Evolutionary conservation across 495 filamentous ascomycete species (phyloP).

Genomic region (Aspergillus incahuasiensis): DNA sequence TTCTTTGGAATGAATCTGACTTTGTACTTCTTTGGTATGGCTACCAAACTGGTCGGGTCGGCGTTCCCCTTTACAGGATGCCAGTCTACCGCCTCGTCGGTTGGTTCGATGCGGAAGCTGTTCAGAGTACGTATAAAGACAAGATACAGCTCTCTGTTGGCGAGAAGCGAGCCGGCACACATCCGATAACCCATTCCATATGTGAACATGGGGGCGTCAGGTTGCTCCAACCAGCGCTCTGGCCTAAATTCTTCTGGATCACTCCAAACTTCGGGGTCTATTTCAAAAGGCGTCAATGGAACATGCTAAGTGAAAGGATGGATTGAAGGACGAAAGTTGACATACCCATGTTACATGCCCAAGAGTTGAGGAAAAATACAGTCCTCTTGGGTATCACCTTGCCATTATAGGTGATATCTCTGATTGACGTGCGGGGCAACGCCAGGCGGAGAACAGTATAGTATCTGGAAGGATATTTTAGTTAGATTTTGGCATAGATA

Average conservation of each 20-base stretch:
- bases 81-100: conserved; percentile 42
- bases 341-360: conserved; percentile 60
- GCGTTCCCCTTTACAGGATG: conserved; percentile 52
- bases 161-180: conserved; percentile 60
- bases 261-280: conserved; percentile 53
- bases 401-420: conserved; percentile 55
- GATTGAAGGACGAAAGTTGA: neutral
- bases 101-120: conserved; percentile 52
- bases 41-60: conserved; percentile 55
- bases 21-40: conserved; percentile 51
- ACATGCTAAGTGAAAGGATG: neutral
- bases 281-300: neutral
- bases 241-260: conserved; percentile 57
- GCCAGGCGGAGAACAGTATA: conserved; percentile 59
- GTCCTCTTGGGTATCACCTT: conserved; percentile 53
- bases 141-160: conserved; percentile 62
- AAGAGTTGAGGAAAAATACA: conserved; percentile 60
- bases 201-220: conserved; percentile 57
- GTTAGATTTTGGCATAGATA: neutral
- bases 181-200: conserved; percentile 63
- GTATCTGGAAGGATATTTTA: conserved; percentile 29
- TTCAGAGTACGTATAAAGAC: conserved; percentile 58
- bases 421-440: conserved; percentile 55
- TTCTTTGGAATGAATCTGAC: conserved; percentile 52
- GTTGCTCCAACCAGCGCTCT: conserved; percentile 58